Evolutionary conservation across 2,329 filamentous ascomycete species (phyloP).

Genomic region (Trichoderma koningiopsis): DNA sequence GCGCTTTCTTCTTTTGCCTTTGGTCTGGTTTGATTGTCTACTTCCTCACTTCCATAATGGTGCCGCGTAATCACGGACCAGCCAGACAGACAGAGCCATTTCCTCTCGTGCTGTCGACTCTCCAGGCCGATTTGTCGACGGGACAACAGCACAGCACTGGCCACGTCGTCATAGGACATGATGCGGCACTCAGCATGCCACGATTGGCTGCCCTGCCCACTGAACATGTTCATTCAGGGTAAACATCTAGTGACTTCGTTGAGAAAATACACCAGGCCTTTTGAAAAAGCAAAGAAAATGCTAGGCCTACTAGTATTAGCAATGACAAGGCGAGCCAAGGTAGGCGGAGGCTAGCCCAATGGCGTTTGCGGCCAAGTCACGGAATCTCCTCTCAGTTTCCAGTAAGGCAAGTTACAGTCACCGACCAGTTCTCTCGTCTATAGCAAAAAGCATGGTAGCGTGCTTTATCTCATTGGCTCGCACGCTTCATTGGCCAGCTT

Average conservation of each 20-base stretch:
- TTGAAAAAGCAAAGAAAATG: background rate
- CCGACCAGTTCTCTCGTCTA: background rate
- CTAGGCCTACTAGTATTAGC: background rate
- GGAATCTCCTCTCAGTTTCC: background rate
- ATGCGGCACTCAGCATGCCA: background rate
- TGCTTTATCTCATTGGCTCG: conserved; percentile 1
- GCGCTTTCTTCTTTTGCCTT: background rate
- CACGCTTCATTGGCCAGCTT: background rate
- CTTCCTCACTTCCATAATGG: background rate
- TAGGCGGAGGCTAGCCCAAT: background rate
- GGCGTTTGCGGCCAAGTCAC: background rate
- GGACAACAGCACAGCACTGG: background rate
- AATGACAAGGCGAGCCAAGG: background rate
- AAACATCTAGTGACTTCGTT: background rate
- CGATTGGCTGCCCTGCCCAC: conserved; percentile 18
- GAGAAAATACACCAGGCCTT: background rate
- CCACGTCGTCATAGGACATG: conserved; percentile 21
- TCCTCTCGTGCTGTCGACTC: conserved; percentile 1
- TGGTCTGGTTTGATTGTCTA: background rate
- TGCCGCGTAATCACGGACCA: background rate
- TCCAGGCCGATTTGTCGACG: conserved; percentile 8
- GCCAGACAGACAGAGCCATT: conserved; percentile 14
- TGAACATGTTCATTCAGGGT: background rate
- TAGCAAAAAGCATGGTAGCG: background rate
- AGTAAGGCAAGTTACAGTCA: background rate